Evolutionary conservation across 805 yeast genomes (phyloP).

Genomic region (Wickerhamiella brachini): DNA sequence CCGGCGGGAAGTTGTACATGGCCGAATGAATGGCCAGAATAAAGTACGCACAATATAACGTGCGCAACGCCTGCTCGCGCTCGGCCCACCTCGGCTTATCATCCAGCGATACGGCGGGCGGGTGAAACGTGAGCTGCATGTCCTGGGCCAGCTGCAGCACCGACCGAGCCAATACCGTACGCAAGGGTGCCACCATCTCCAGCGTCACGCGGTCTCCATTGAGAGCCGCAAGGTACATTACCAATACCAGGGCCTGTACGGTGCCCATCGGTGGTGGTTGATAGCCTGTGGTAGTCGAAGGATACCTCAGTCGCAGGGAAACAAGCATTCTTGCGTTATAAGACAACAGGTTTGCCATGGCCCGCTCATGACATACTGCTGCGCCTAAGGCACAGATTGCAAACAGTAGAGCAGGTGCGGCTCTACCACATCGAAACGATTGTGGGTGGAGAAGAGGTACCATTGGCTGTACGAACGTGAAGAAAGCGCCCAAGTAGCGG

Average conservation of each 20-base stretch:
- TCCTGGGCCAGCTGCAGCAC: neutral
- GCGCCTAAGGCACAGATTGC: slow-evolving; percentile 26
- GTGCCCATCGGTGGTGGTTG: neutral
- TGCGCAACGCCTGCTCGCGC: neutral
- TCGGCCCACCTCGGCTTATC: neutral
- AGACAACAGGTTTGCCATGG: slow-evolving; percentile 12
- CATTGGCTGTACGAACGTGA: slow-evolving; percentile 22
- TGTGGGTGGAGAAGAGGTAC: slow-evolving; percentile 24
- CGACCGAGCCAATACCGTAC: neutral
- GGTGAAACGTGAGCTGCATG: neutral
- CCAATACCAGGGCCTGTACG: neutral
- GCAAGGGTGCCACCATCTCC: neutral
- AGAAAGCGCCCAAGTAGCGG: slow-evolving; percentile 22
- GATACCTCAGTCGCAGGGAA: slow-evolving; percentile 2
- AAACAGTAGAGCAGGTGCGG: slow-evolving; percentile 22
- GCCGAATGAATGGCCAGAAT: neutral
- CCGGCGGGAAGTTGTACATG: neutral
- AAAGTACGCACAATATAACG: neutral
- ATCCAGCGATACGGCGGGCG: neutral
- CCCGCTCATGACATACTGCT: slow-evolving; percentile 17
- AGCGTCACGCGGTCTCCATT: neutral
- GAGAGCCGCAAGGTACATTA: neutral
- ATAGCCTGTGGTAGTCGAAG: neutral
- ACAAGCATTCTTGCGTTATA: slow-evolving; percentile 19
- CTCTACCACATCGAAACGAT: slow-evolving; percentile 20